Conservation (phyloP, 1,284 basidiomycete genomes). For the Lignosus rhinocerotis region DNA sequence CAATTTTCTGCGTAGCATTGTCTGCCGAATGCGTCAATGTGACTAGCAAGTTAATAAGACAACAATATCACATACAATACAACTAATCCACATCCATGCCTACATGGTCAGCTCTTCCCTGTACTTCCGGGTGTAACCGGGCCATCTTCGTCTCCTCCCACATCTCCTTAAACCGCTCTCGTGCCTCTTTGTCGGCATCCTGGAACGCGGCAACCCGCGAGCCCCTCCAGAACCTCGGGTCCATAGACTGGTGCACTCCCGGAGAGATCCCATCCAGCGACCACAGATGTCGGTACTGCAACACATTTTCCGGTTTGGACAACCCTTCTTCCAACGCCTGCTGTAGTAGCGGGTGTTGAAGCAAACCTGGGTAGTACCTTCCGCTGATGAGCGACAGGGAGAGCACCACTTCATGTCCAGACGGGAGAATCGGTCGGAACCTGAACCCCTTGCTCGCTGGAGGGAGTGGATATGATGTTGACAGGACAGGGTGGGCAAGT, state of each 20-base stretch:
- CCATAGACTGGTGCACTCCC: constrained; percentile 64
- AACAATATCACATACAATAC: not conserved
- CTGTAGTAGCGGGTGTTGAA: constrained; percentile 58
- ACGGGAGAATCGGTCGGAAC: constrained; percentile 65
- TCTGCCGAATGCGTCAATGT: constrained; percentile 3
- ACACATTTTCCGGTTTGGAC: constrained; percentile 33
- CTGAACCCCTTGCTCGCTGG: constrained; percentile 61
- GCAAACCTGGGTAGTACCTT: constrained; percentile 71
- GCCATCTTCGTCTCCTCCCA: constrained; percentile 25
- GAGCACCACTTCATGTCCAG: constrained; percentile 64
- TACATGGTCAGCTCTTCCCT: not conserved
- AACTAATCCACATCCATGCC: constrained; percentile 18
- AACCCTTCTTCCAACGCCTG: constrained; percentile 42
- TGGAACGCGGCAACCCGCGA: constrained; percentile 54
- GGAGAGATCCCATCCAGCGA: constrained; percentile 66
- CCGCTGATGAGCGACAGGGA: constrained; percentile 69
- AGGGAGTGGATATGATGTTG: constrained; percentile 50
- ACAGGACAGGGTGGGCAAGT: constrained; percentile 41
- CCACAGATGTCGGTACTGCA: constrained; percentile 52
- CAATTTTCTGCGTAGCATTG: not conserved
- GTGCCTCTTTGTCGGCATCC: constrained; percentile 54
- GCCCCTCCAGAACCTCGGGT: constrained; percentile 55
- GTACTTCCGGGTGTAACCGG: constrained; percentile 12
- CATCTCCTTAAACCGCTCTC: constrained; percentile 22
- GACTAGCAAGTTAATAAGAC: not conserved